Evolutionary conservation across 768 basidiomycete species (phyloP), one percentile per base, ranked within the genome.

Genomic region (Leccinum incarnatum): DNA sequence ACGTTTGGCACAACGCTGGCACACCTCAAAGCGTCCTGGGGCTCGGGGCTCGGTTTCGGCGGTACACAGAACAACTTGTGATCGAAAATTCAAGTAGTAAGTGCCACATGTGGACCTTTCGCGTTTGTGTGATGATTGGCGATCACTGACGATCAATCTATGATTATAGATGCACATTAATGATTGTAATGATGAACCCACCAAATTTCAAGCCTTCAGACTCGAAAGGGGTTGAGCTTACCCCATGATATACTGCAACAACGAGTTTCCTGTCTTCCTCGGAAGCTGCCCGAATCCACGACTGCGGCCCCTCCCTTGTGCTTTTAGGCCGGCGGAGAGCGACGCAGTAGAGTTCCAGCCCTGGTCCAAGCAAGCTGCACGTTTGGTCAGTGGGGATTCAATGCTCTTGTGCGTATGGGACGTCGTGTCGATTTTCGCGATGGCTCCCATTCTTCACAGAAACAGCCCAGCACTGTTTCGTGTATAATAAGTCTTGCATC

Each of bases 121-220:
- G 5, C 14, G n/a, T 45, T 57, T 19, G 25, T 19, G 3, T 30
- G 34, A 19, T 14, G 8, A 5, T 17, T 32, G 34, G 25, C 5
- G 12, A 54, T 29, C 23, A 27, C 27, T 63, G 15, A 57, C 14
- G 32, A 63, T 54, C 21, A 46, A 53, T 51, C 34, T n/a, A 25
- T 12, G 40, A 37, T 42, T 42, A n/a, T 10, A 32, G 46, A 17
- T 30, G 32, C 50, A 32, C 27, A 15, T 46, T 27, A 27, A 27
- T 29, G 34, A 40, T 21, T 14, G 17, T 17, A 47, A 47, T 15
- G 21, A 17, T 27, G n/a, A 15, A 47, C 29, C 2, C 4, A 51
- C 14, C 27, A 30, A 25, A 11, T 14, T 27, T 25, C 12, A 23
- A 47, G 9, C 46, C 15, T 34, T 34, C 25, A 15, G 23, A 15